Percentiles rank a stretch among this genome's conserved stretches.
Conservation (phyloP, 495 filamentous ascomycete species). For the Aspergillus bridgeri region DNA sequence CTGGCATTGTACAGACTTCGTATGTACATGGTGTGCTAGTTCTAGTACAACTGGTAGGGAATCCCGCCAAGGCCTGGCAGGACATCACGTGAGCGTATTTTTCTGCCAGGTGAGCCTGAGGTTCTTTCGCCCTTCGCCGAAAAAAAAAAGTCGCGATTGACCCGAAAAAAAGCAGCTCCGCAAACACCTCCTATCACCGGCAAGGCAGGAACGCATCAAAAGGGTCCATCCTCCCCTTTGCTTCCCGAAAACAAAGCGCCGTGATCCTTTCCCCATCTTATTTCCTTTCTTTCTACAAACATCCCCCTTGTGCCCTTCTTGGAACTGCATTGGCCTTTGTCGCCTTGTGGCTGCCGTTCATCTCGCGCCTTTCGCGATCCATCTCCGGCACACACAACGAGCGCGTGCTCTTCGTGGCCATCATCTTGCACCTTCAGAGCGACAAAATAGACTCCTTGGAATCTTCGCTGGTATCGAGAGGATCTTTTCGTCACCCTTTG, state of each 20-base stretch:
- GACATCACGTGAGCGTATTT: constrained; percentile 24
- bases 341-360: constrained; percentile 2
- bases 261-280: neutral
- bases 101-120: constrained; percentile 13
- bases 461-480: neutral
- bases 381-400: constrained; percentile 4
- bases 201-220: constrained; percentile 17
- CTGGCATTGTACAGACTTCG: too few species aligned
- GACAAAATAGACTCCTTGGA: constrained; percentile 2
- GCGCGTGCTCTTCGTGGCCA: constrained; percentile 13
- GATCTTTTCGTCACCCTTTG: neutral
- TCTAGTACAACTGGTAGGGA: too few species aligned
- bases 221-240: constrained; percentile 4
- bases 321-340: neutral
- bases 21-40: too few species aligned
- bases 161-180: constrained; percentile 13
- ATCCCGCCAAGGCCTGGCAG: constrained; percentile 18
- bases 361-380: constrained; percentile 16
- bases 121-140: constrained; percentile 4
- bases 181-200: constrained; percentile 9
- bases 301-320: neutral
- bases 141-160: constrained; percentile 19
- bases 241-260: constrained; percentile 2
- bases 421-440: neutral
- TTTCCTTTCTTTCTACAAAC: neutral